Evolutionary conservation across 1,139 yeast species (phyloP), one percentile per base, ranked within the genome.

Genomic region (Zygotorulaspora mrakii): DNA sequence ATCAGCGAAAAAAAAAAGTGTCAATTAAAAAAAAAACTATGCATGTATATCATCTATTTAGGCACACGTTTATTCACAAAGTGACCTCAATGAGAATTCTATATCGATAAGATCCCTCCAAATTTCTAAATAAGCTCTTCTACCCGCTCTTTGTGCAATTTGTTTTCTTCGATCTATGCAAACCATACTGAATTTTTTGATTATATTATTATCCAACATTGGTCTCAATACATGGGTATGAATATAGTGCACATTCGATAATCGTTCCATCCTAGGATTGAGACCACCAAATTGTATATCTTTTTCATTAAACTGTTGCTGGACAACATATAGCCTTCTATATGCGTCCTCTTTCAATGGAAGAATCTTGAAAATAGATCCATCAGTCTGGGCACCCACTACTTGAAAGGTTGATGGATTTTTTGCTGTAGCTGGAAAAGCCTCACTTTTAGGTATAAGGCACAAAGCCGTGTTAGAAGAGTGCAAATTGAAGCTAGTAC

Each of bases 261-360:
- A 66, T 36, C 89, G 67, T 55, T 83, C 83, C 65, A 79, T 67
- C 47, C 77, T 70, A 2, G 96, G 95, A 57, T 89, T 91, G 48
- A 91, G 68, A 0, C 96, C 96, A 44, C 86, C 82, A 45, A 68
- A 64, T 47, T 85, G 94, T 40, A 70, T 72, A 47, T 63, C 59
- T 41, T 63, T 62, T 46, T 89, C 96, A 17, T 76, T 74, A 40
- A 91, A 66, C 55, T 88, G 96, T 61, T 88, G 95, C 56, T 89
- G 96, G 13, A 91, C 68, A 26, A 88, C 82, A 56, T 84, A 86
- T 60, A 91, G 70, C 46, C 95, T 71, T 60, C 96, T 74, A 63
- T 87, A 91, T 11, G 78, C 71, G 1, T 77, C 65, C 59, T 91
- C 97, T 28, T 73, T 67, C 10, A 89, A 68, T 0, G 97, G 96